Percentiles rank a stretch among this genome's conserved stretches.
Conservation (phyloP, 2,329 filamentous ascomycete species). For the Colletotrichum tabaci region DNA sequence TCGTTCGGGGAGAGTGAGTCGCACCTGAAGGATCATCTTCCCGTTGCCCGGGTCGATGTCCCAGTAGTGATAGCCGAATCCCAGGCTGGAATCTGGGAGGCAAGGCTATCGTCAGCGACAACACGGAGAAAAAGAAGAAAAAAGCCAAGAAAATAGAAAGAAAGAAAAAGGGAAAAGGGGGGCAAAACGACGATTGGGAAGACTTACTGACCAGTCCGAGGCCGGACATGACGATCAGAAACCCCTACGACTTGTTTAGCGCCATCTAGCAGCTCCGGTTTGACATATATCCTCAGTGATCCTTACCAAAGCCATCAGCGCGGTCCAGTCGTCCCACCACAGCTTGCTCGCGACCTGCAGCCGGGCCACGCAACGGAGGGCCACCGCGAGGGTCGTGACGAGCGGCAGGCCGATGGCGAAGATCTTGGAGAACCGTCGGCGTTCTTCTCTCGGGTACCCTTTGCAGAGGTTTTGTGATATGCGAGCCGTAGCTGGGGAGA, state of each 20-base stretch:
- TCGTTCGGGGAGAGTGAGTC: too few relatives aligned
- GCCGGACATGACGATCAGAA: conserved; percentile 10
- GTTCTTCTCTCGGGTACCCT: conserved; percentile 18
- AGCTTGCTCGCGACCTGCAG: conserved; percentile 14
- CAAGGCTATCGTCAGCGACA: not conserved
- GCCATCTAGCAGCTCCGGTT: rapidly evolving
- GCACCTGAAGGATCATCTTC: conserved; percentile 32
- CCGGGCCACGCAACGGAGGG: conserved; percentile 30
- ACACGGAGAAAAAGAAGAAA: not conserved
- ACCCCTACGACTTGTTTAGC: conserved; percentile 9
- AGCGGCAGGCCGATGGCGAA: conserved; percentile 22
- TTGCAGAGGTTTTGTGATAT: conserved; percentile 25
- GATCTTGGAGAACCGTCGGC: conserved; percentile 3
- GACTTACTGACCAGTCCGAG: conserved; percentile 20
- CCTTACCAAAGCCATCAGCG: conserved; percentile 31
- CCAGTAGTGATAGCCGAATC: conserved; percentile 46
- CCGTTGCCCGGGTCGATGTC: conserved; percentile 41
- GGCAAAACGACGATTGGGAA: not conserved
- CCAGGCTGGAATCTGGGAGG: conserved; percentile 25
- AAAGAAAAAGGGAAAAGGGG: too few relatives aligned
- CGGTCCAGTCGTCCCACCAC: conserved; percentile 42
- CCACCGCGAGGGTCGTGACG: conserved; percentile 20
- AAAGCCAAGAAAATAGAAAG: too few relatives aligned
- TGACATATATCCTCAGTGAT: too few relatives aligned
- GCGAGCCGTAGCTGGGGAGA: not conserved